A percentile compares a stretch with the other conserved stretches of the same genome.
Conservation (phyloP, 1,139 yeast species). For the Lodderomyces margitis region DNA sequence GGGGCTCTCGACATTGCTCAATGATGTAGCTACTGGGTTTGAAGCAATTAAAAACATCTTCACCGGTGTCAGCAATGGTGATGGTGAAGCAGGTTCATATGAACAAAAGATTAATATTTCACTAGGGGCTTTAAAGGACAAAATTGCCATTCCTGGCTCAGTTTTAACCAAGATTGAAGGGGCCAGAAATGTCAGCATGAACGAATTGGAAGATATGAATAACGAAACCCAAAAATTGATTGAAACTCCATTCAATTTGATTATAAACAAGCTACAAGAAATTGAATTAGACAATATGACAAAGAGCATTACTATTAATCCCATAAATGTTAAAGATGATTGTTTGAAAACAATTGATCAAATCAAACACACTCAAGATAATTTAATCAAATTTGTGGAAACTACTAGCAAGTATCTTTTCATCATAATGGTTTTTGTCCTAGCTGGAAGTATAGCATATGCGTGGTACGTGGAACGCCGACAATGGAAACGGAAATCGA, state of each 20-base stretch:
- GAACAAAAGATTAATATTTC: conserved; percentile 56
- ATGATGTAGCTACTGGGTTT: conserved; percentile 38
- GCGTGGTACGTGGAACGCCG: conserved; percentile 11
- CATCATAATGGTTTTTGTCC: conserved; percentile 10
- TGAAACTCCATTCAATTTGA: conserved; percentile 20
- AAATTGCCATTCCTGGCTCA: conserved; percentile 61
- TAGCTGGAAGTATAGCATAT: conserved; percentile 9
- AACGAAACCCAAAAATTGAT: conserved; percentile 26
- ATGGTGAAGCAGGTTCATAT: conserved; percentile 22
- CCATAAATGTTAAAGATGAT: conserved; percentile 11
- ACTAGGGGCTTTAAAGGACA: conserved; percentile 45
- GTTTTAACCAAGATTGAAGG: conserved; percentile 52
- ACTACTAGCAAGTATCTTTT: conserved; percentile 10
- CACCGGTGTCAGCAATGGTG: conserved; percentile 36
- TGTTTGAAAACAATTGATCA: conserved; percentile 12
- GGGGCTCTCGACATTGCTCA: conserved; percentile 52
- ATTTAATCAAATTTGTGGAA: conserved; percentile 11
- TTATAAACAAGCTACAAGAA: conserved; percentile 17
- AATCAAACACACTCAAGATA: conserved; percentile 10
- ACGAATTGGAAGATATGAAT: conserved; percentile 54
- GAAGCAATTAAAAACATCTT: conserved; percentile 55
- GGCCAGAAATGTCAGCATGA: conserved; percentile 45
- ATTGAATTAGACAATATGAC: conserved; percentile 6
- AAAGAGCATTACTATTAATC: conserved; percentile 7
- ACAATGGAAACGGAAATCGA: conserved; percentile 12